phyloP scores from a whole-genome alignment of 768 basidiomycete species.

The Leccinum incarnatum region DNA sequence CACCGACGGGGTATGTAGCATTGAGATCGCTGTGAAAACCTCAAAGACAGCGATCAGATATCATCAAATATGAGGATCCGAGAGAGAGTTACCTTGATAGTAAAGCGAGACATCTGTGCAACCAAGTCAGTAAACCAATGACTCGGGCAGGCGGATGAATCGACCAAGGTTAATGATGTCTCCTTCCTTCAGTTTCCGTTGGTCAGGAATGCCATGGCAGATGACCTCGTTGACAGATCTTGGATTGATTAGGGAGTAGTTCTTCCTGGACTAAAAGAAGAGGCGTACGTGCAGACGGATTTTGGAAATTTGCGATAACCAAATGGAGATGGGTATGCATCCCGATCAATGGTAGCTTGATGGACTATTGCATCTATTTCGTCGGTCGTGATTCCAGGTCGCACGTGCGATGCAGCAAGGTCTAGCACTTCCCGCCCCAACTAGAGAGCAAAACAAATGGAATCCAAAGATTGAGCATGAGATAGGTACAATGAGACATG shows the following conservation, averaged over 20 bases:
- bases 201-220: conserved; percentile 95
- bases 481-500: not conserved
- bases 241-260: conserved; percentile 25
- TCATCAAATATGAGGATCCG: not conserved
- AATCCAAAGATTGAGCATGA: conserved; percentile 1
- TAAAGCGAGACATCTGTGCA: conserved; percentile 73
- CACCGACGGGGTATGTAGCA: conserved; percentile 88
- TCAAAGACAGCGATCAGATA: conserved; percentile 23
- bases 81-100: conserved; percentile 56
- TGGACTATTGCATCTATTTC: conserved; percentile 94
- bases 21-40: conserved; percentile 94
- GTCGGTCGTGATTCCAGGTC: conserved; percentile 94
- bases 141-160: conserved; percentile 18
- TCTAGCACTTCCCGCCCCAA: conserved; percentile 91
- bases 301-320: conserved; percentile 92
- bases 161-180: conserved; percentile 95
- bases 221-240: conserved; percentile 92
- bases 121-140: conserved; percentile 16
- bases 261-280: conserved; percentile 1
- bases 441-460: conserved; percentile 39
- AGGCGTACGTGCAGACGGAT: conserved; percentile 89
- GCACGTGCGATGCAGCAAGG: conserved; percentile 78
- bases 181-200: conserved; percentile 79
- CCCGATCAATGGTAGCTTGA: conserved; percentile 83
- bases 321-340: conserved; percentile 91